Percentiles rank a stretch among this genome's conserved stretches.
These are phyloP conservation scores for Corchorus capsularis DNA, from an alignment of 345 rosid genomes.

Conservation along the genomic window DNA sequence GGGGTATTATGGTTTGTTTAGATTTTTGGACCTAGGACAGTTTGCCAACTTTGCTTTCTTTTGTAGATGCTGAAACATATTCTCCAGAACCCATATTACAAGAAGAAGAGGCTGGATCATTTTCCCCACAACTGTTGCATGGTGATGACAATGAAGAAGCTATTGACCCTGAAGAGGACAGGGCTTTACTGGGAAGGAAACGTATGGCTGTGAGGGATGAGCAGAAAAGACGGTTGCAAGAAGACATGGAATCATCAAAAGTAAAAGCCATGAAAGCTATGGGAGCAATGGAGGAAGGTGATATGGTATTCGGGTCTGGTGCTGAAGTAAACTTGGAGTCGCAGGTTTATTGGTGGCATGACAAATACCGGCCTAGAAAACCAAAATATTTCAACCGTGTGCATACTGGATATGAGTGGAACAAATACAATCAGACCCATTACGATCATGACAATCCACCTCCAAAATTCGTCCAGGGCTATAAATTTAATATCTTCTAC, in stretches of 20 bases:
- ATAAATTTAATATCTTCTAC: slow-evolving; percentile 92
- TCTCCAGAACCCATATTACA: slow-evolving; percentile 64
- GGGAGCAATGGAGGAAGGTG: slow-evolving; percentile 98
- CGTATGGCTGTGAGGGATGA: slow-evolving; percentile 66
- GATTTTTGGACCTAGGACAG: neutral
- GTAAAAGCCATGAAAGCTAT: slow-evolving; percentile 86
- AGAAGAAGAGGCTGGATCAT: slow-evolving; percentile 78
- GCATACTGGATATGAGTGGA: slow-evolving; percentile 99
- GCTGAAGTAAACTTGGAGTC: slow-evolving; percentile 95
- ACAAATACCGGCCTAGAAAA: slow-evolving; percentile 91
- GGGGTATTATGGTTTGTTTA: slow-evolving; percentile 16
- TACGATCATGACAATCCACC: slow-evolving; percentile 98
- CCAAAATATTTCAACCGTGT: slow-evolving; percentile 93
- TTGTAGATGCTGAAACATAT: slow-evolving; percentile 51
- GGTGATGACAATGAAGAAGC: slow-evolving; percentile 89
- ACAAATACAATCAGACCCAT: slow-evolving; percentile 90
- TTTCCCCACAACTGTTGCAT: slow-evolving; percentile 83
- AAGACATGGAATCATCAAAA: slow-evolving; percentile 59
- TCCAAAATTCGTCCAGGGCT: slow-evolving; percentile 91
- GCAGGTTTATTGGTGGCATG: slow-evolving; percentile 99
- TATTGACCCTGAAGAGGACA: slow-evolving; percentile 93
- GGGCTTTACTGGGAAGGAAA: slow-evolving; percentile 70
- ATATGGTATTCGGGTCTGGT: slow-evolving; percentile 86
- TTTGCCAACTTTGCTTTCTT: slow-evolving; percentile 18
- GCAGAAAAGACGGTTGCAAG: slow-evolving; percentile 71